A percentile compares a stretch with the other conserved stretches of the same genome.
phyloP scores from a whole-genome alignment of 2,329 filamentous ascomycete species.

The Stagonosporopsis rhizophila region DNA sequence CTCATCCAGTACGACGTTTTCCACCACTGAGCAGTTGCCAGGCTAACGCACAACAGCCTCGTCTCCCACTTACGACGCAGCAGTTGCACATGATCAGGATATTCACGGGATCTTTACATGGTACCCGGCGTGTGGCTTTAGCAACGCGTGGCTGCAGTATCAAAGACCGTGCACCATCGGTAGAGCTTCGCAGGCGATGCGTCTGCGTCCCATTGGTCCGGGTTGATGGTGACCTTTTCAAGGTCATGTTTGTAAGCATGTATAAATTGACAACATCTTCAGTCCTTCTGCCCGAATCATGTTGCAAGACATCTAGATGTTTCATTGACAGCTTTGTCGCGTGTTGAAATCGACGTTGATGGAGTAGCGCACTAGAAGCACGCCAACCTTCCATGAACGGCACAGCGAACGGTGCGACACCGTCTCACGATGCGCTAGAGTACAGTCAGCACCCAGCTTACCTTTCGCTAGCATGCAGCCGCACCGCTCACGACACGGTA shows the following conservation, averaged over 20 bases:
- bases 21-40: conserved; percentile 1
- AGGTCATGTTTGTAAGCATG: neutral
- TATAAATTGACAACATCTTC: too few relatives aligned
- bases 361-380: neutral
- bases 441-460: conserved; percentile 2
- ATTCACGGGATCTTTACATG: neutral
- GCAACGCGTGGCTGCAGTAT: neutral
- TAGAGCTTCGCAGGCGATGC: neutral
- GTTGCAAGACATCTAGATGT: too few relatives aligned
- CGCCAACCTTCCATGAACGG: neutral
- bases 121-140: neutral
- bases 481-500: neutral
- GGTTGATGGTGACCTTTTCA: neutral
- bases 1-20: neutral
- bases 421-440: neutral
- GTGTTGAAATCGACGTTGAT: neutral
- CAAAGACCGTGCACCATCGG: neutral
- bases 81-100: neutral
- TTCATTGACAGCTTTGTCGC: too few relatives aligned
- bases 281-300: neutral
- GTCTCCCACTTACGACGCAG: neutral
- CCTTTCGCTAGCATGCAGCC: neutral
- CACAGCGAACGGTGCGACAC: neutral
- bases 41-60: conserved; percentile 1
- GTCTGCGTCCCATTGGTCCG: neutral